A percentile compares a stretch with the other conserved stretches of the same genome.
Conservation (phyloP, 176 grass and related monocot species). For the Aegilops speltoides region DNA sequence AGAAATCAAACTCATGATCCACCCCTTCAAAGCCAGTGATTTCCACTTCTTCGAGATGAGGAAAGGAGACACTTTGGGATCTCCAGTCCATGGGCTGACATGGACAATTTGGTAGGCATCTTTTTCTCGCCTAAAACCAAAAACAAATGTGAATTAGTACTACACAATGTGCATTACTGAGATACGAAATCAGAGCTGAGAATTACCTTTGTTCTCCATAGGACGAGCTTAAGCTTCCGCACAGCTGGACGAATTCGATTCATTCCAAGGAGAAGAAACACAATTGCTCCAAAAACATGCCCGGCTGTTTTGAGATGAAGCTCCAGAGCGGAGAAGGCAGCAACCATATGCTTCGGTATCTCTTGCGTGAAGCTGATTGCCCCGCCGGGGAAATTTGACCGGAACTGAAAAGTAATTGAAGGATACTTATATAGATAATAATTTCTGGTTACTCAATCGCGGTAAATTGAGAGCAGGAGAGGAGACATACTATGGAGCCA, state of each 20-base stretch:
- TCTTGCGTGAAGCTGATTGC: neutral
- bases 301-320: neutral
- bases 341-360: neutral
- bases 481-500: neutral
- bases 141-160: neutral
- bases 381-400: neutral
- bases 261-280: neutral
- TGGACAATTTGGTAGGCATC: neutral
- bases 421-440: neutral
- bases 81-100: neutral
- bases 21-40: too few species aligned
- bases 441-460: neutral
- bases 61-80: neutral
- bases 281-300: neutral
- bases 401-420: neutral
- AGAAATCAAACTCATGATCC: too few species aligned
- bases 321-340: neutral
- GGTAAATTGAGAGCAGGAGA: neutral
- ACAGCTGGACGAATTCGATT: neutral
- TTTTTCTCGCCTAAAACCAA: neutral
- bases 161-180: neutral
- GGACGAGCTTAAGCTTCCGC: neutral
- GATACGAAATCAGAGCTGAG: neutral
- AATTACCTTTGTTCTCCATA: neutral
- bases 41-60: too few species aligned